These are phyloP conservation scores for Verticillium albo-atrum DNA, from an alignment of 2,329 filamentous ascomycete species.

Conservation along the genomic window DNA sequence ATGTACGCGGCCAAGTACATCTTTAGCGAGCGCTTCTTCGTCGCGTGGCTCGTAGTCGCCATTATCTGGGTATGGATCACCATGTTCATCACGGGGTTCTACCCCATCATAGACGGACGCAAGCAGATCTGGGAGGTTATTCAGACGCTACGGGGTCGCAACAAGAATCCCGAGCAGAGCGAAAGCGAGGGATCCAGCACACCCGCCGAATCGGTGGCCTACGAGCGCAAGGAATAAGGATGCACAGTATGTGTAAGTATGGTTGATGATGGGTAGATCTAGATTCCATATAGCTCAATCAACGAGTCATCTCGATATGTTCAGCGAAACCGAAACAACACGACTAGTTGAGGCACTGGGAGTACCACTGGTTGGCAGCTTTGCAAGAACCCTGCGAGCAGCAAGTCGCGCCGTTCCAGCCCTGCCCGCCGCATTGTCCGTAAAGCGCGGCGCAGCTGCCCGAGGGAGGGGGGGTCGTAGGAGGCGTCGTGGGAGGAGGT, in stretches of 20 bases:
- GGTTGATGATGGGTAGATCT: no score
- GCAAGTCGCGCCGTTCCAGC: slow-evolving; percentile 19
- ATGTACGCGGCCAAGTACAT: slow-evolving; percentile 50
- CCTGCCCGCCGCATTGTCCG: slow-evolving; percentile 17
- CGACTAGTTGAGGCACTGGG: slow-evolving; percentile 26
- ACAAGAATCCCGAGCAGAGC: not conserved
- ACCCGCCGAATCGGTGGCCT: not conserved
- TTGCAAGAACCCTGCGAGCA: slow-evolving; percentile 22
- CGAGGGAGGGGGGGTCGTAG: slow-evolving; percentile 5
- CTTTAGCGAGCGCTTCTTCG: slow-evolving; percentile 42
- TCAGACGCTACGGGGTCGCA: not conserved
- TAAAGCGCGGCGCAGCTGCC: slow-evolving; percentile 11
- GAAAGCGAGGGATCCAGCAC: not conserved
- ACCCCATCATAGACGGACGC: slow-evolving; percentile 43
- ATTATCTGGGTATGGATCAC: slow-evolving; percentile 51
- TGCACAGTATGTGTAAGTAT: no score
- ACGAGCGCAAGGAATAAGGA: not conserved
- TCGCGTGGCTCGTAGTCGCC: slow-evolving; percentile 43
- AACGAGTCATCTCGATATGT: no score
- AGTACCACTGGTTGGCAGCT: slow-evolving; percentile 31
- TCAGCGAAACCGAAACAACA: no score
- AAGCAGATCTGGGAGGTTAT: slow-evolving; percentile 18
- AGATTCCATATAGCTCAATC: no score
- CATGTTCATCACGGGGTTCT: slow-evolving; percentile 43
- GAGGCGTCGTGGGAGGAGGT: not conserved